Evolutionary conservation across 345 rosid species (phyloP), one percentile per base, ranked within the genome.

Genomic region (Gynandropsis gynandra): DNA sequence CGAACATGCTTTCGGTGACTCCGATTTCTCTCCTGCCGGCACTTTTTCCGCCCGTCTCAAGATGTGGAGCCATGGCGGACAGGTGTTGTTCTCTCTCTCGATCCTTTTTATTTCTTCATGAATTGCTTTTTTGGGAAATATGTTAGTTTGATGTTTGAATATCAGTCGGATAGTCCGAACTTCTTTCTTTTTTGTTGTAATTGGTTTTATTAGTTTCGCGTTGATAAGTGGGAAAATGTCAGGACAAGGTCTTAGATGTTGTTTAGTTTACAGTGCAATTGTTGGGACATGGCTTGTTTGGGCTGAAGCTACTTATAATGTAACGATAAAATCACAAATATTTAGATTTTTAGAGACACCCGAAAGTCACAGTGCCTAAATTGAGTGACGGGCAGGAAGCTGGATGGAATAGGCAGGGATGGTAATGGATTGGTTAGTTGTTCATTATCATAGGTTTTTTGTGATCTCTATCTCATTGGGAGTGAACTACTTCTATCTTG

Each of bases 1-100:
- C 31, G 88, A 92, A 13, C 98, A 92, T 61, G 90, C 98, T 39
- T 87, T 92, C 20, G 95, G 95, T 0, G 95, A 87, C 54, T 79
- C 94, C 40, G 85, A 75, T 70, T 87, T 92, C 72, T 59, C 71
- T 32, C 74, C 83, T 12, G 94, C 95, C 12, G 97, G 95, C 39
- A 73, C 80, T 63, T 92, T 92, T 77, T 77, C 97, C 19, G 98
- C 95, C 47, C 97, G 97, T 56, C 83, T 92, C 66, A 92, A 76
- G 74, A 75, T 90, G 40, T 77, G 80, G 76, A 76, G 63, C 52
- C 89, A 82, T 43, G 97, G 98, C 1, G 78, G 81, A 58, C 92
- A 80, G 97, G 98, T 86, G 32, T 36, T 31, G 18, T 5, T 9
- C 5, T n/a, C 1, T 18, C 29, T 19, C 24, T 18, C 24, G 18